These are phyloP conservation scores for Dentipellis sp. DNA, from an alignment of 768 basidiomycete species.

Conservation along the genomic window DNA sequence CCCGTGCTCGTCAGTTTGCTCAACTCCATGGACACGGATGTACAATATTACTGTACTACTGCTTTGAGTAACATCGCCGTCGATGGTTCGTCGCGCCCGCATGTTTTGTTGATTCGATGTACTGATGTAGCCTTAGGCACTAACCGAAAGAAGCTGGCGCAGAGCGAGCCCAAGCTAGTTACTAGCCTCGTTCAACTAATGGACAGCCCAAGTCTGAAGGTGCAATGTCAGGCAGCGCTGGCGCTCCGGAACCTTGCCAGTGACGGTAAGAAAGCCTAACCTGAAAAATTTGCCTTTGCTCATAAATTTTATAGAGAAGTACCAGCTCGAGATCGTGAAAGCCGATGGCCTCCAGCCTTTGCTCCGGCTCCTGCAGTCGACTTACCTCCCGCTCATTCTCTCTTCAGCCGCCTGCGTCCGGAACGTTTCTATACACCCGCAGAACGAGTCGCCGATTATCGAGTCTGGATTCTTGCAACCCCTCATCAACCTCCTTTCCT, in stretches of 20 bases:
- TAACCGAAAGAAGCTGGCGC: conserved; percentile 91
- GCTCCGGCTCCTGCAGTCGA: conserved; percentile 89
- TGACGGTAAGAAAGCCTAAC: conserved; percentile 54
- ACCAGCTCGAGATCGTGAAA: conserved; percentile 97
- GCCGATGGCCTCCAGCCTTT: conserved; percentile 88
- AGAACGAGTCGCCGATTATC: conserved; percentile 98
- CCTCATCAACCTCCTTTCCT: conserved; percentile 89
- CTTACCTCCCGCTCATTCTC: conserved; percentile 94
- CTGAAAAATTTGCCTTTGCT: background rate
- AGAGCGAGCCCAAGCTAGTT: conserved; percentile 91
- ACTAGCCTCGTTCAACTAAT: conserved; percentile 89
- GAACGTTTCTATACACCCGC: conserved; percentile 97
- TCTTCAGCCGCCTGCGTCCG: conserved; percentile 98
- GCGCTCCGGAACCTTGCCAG: conserved; percentile 95
- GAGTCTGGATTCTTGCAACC: conserved; percentile 97
- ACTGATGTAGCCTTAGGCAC: conserved; percentile 33
- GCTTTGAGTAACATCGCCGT: conserved; percentile 98
- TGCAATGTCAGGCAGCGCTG: conserved; percentile 96
- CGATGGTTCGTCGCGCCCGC: conserved; percentile 47
- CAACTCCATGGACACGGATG: conserved; percentile 97
- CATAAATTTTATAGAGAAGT: conserved; percentile 65
- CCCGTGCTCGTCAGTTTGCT: conserved; percentile 92
- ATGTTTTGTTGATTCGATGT: conserved; percentile 1
- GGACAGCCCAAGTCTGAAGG: conserved; percentile 96
- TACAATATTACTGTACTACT: conserved; percentile 99